Evolutionary conservation across 148 eudicot species (phyloP).

Genomic region (Chenopodium album): DNA sequence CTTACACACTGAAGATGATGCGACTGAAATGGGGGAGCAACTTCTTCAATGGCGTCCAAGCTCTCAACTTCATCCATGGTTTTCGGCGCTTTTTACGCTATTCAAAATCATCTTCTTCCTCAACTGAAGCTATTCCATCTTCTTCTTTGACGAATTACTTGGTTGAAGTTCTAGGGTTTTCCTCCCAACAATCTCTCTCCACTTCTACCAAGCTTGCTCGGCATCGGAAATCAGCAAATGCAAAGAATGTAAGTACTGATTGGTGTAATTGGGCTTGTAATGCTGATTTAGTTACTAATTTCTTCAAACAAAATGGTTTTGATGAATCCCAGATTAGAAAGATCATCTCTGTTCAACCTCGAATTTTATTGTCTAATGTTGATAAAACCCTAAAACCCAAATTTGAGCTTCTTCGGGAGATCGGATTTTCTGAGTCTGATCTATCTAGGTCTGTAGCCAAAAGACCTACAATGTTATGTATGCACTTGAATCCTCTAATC

Average conservation of each 20-base stretch:
- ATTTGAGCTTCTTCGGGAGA: slow-evolving; percentile 25
- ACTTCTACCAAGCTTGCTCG: not conserved
- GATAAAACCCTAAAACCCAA: slow-evolving; percentile 43
- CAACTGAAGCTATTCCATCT: not conserved
- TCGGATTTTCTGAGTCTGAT: slow-evolving; percentile 34
- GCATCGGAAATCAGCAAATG: not conserved
- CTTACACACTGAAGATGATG: too few species aligned
- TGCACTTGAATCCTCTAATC: not conserved
- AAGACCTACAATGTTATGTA: not conserved
- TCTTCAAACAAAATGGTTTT: slow-evolving; percentile 25
- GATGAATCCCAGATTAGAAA: slow-evolving; percentile 24
- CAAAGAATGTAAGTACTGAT: slow-evolving; percentile 3
- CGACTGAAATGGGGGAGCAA: not conserved
- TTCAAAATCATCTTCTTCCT: not conserved
- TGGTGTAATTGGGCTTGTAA: slow-evolving; percentile 8
- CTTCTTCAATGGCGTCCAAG: not conserved
- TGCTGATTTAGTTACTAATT: slow-evolving; percentile 18
- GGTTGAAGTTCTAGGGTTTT: slow-evolving; percentile 29
- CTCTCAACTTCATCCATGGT: not conserved
- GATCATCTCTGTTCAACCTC: not conserved
- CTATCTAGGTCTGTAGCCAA: slow-evolving; percentile 5
- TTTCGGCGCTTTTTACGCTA: not conserved
- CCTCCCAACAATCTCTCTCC: slow-evolving; percentile 29
- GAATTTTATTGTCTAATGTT: slow-evolving; percentile 11
- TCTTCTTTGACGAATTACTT: slow-evolving; percentile 19